Evolutionary conservation across 768 basidiomycete genomes (phyloP), one percentile per base, ranked within the genome.

Genomic region (Russula abietina): DNA sequence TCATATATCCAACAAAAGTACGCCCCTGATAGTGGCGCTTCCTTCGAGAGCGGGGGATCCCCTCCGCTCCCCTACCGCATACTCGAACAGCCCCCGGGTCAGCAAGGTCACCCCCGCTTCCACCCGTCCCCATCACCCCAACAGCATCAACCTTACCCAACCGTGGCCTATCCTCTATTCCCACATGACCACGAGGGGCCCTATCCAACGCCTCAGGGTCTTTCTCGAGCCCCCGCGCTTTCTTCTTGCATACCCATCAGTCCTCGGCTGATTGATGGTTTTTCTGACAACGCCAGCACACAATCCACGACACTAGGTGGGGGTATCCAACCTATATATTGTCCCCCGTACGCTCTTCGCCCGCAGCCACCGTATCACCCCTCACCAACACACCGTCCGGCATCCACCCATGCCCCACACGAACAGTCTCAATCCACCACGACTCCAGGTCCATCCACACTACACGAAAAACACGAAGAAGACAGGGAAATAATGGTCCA

Each of bases 91-190:
- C 19, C 30, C 14, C 24, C 38, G n/a, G n/a, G n/a, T 3, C 46
- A 56, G 46, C 60, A 32, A 19, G 57, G 53, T 5, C 53, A 49
- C 53, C 14, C 53, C 19, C 58, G 26, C 12, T 7, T 54, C 26
- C 12, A 30, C 38, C 19, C 53, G 16, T 36, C 58, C 12, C 52
- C 46, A 55, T 33, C 45, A 11, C 28, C 55, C 24, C 57, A 59
- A 59, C 53, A 59, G 46, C 58, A 53, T 10, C 62, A 55, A 19
- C 58, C 62, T 28, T 46, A 52, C 24, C 58, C 6, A 26, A 54
- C 58, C 32, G 57, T 54, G 41, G n/a, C 53, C 3, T 36, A 55
- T 19, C 7, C 58, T 36, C 2, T 30, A 55, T 60, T 64, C 46
- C 58, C 58, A 45, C 63, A 60, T n/a, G 38, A 22, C 3, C 46